These are phyloP conservation scores for Microascus cirrosus DNA, from an alignment of 2,329 filamentous ascomycete genomes.

Conservation along the genomic window DNA sequence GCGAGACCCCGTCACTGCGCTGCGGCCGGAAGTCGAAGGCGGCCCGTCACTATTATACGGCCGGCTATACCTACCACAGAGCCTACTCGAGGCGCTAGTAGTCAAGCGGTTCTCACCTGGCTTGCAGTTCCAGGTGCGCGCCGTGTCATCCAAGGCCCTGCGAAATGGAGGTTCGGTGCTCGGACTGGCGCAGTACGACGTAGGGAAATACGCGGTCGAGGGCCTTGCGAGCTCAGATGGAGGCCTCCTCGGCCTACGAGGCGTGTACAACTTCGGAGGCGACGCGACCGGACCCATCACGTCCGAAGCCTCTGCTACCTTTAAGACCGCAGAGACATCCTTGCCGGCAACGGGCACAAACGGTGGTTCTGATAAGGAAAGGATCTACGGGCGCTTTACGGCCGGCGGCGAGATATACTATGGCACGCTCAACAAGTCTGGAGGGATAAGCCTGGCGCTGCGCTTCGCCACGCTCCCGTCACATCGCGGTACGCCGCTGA, in stretches of 20 bases:
- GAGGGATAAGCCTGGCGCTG: conserved; percentile 78
- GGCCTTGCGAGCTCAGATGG: conserved; percentile 90
- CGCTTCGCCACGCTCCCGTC: conserved; percentile 80
- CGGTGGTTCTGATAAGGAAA: conserved; percentile 34
- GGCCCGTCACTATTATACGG: conserved; percentile 59
- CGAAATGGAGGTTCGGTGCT: conserved; percentile 68
- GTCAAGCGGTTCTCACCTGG: conserved; percentile 67
- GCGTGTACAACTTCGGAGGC: conserved; percentile 87
- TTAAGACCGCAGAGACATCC: conserved; percentile 5
- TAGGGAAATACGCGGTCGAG: conserved; percentile 78
- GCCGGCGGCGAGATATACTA: conserved; percentile 93
- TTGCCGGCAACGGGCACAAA: neutral
- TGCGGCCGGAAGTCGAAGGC: conserved; percentile 11
- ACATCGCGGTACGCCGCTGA: conserved; percentile 79
- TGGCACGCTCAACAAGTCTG: conserved; percentile 85
- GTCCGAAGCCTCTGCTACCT: neutral
- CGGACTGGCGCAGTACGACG: conserved; percentile 68
- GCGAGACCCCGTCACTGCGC: conserved; percentile 12
- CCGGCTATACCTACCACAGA: conserved; percentile 71
- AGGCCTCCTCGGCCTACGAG: conserved; percentile 74
- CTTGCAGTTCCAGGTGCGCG: conserved; percentile 69
- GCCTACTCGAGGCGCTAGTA: conserved; percentile 76
- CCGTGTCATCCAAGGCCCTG: conserved; percentile 60
- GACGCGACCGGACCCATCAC: conserved; percentile 33
- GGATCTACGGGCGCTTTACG: conserved; percentile 72